phyloP scores from a whole-genome alignment of 2,329 filamentous ascomycete species.

The Cladorrhinum sp. region DNA sequence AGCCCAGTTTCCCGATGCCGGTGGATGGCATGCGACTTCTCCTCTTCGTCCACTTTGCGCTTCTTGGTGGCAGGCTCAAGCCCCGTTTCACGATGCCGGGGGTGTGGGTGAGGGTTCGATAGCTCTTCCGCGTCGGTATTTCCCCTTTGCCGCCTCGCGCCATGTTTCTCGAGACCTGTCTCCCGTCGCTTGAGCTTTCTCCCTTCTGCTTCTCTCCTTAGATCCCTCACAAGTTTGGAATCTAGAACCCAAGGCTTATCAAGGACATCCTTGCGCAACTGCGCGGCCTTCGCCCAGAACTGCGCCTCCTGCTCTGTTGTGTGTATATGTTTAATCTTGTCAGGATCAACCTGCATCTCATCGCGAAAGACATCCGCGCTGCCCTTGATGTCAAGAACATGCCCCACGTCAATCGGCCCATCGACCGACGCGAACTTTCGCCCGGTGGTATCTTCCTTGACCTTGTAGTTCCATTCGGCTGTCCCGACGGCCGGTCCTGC shows the following conservation, averaged over 20 bases:
- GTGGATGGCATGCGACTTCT: not conserved
- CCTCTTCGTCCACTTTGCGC: not conserved
- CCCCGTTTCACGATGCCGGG: not conserved
- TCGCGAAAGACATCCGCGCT: slow-evolving; percentile 46
- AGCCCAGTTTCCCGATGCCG: not conserved
- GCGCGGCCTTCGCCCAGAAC: slow-evolving; percentile 55
- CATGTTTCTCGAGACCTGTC: slow-evolving; percentile 13
- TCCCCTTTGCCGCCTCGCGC: slow-evolving; percentile 12
- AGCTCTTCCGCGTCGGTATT: not conserved
- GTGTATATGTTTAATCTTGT: slow-evolving; percentile 46
- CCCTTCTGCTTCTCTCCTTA: slow-evolving; percentile 46
- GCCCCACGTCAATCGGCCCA: slow-evolving; percentile 47
- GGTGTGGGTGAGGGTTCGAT: not conserved
- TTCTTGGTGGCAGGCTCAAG: not conserved
- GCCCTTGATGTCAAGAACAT: slow-evolving; percentile 57
- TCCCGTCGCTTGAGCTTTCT: slow-evolving; percentile 14
- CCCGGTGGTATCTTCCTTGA: not conserved
- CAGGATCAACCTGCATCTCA: slow-evolving; percentile 50
- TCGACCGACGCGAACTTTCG: slow-evolving; percentile 18
- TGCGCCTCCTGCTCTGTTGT: slow-evolving; percentile 56
- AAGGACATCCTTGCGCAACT: slow-evolving; percentile 51
- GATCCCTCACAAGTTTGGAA: slow-evolving; percentile 47
- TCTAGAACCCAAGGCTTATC: slow-evolving; percentile 54
- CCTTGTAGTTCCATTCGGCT: not conserved
- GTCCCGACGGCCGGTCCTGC: not conserved